Base-by-base conservation (phyloP, 2,329 filamentous ascomycete genomes). In the Zymoseptoria passerinii region DNA sequence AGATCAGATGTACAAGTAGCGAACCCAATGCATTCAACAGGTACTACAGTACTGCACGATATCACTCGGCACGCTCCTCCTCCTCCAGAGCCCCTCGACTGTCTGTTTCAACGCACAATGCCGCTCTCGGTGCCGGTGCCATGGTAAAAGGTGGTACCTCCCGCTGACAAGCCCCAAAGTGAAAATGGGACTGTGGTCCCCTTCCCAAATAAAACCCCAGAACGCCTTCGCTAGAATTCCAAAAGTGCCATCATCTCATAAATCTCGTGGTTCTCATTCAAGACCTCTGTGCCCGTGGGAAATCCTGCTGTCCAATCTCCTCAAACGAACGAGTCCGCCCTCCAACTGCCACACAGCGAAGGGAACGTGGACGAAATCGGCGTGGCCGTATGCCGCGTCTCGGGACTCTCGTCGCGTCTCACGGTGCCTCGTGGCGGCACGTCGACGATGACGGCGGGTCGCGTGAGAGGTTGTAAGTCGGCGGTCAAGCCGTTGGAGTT, bases 291-390 rank as follows among this genome's bases (percentile, higher is more conserved):
- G 8, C 28, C 8, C 8, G 13, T 19, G 35, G 18, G 27, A 16
- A 35, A 16, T 54, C 8, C 18, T 28, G 2, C 40, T 20, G 49
- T 56, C 48, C 49, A 5, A 5, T 53, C 9, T 16, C 20, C 51
- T 51, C n/a, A 61, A 2, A 61, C 60, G 18, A 61, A 61, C 9
- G 60, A 61, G 2, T 53, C 55, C 13, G 60, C 60, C n/a, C 54
- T 55, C 54, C 52, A 57, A 44, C 60, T 61, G 13, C 53, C 53
- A n/a, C 52, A 28, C 55, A 61, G 40, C 19, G 59, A 58, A 9
- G 59, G 59, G 20, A 55, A 50, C 18, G 52, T 57, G 4, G 55
- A 58, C 13, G 56, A 55, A 8, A 53, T 28, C 6, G 55, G 52
- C 2, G 55, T 55, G 19, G 19, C 35, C 10, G 53, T 61, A 13